Percentiles rank a stretch among this genome's conserved stretches.
phyloP scores from a whole-genome alignment of 164 flowering plant genomes.

The Stephania yunnanensis region DNA sequence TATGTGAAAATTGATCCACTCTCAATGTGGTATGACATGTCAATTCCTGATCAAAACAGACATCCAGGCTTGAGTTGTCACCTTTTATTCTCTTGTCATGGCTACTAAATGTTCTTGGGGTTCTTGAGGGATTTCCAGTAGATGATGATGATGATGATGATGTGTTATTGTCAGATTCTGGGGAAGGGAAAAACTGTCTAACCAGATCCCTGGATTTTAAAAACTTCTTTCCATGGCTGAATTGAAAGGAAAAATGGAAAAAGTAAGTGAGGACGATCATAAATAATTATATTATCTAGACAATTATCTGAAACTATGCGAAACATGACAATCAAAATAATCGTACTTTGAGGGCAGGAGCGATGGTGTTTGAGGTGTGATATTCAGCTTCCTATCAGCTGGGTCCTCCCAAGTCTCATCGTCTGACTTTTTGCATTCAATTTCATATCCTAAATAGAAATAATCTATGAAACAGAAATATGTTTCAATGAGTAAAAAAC shows the following conservation, averaged over 20 bases:
- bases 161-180: conserved; percentile 34
- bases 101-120: conserved; percentile 21
- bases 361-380: conserved; percentile 39
- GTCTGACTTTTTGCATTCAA: conserved; percentile 17
- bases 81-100: conserved; percentile 18
- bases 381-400: conserved; percentile 18
- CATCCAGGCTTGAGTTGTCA: conserved; percentile 19
- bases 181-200: conserved; percentile 31
- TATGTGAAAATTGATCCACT: conserved; percentile 20
- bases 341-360: conserved; percentile 37
- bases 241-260: neutral
- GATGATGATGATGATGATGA: conserved; percentile 27
- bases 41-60: conserved; percentile 17
- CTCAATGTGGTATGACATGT: conserved; percentile 10
- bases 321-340: conserved; percentile 3
- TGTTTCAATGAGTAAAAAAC: neutral
- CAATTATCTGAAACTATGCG: neutral
- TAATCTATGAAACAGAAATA: conserved; percentile 1
- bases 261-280: neutral
- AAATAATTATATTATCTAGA: neutral
- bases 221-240: conserved; percentile 28
- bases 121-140: conserved; percentile 18
- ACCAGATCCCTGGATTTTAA: conserved; percentile 26
- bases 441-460: conserved; percentile 9
- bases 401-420: conserved; percentile 19